phyloP scores from a whole-genome alignment of 768 basidiomycete genomes.

The Rhizopogon vulgaris region DNA sequence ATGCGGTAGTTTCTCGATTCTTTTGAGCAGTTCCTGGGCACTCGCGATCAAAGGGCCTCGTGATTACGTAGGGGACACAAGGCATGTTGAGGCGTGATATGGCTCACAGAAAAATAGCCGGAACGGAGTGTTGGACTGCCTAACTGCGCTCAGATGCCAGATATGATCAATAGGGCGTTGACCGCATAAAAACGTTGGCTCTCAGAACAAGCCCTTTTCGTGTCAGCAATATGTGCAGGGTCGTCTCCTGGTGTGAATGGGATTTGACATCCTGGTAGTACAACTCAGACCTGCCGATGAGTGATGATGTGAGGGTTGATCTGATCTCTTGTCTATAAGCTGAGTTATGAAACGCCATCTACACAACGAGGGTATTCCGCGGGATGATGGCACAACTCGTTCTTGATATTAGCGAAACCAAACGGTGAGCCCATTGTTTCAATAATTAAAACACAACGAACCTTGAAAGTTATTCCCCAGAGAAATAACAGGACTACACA shows the following conservation, averaged over 20 bases:
- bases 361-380: neutral
- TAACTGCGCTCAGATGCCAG: neutral
- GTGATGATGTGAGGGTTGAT: neutral
- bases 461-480: neutral
- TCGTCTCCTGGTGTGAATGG: neutral
- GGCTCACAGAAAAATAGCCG: neutral
- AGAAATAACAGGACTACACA: neutral
- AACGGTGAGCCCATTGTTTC: neutral
- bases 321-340: neutral
- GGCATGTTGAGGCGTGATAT: neutral
- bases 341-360: neutral
- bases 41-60: slow-evolving; percentile 1
- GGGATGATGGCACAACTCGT: neutral
- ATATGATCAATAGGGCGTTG: neutral
- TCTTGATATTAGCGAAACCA: neutral
- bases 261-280: neutral
- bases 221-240: neutral
- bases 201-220: neutral
- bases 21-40: slow-evolving; percentile 4
- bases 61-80: neutral
- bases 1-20: slow-evolving; percentile 12
- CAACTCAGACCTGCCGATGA: neutral
- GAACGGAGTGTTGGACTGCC: slow-evolving; percentile 4
- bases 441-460: neutral
- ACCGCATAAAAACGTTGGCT: neutral